Percentiles rank a stretch among this genome's conserved stretches.
Conservation (phyloP, 2,329 filamentous ascomycete species). For the Tolypocladium cylindrosporum region DNA sequence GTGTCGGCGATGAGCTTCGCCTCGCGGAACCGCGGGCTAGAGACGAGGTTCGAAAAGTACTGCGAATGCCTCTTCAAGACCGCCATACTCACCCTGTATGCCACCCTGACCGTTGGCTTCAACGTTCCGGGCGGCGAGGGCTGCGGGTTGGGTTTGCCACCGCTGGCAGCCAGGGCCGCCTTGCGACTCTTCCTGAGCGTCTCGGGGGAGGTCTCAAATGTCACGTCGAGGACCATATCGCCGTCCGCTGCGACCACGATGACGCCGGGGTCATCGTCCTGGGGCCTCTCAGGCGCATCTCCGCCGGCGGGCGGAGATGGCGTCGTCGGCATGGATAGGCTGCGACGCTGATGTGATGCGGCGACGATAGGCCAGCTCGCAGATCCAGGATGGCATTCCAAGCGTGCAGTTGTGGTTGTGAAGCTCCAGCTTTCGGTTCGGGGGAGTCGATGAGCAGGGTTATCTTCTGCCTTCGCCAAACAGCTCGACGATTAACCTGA, state of each 20-base stretch:
- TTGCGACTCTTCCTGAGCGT: slow-evolving; percentile 36
- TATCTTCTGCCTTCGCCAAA: not conserved
- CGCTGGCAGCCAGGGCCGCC: slow-evolving; percentile 20
- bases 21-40: slow-evolving; percentile 54
- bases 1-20: slow-evolving; percentile 41
- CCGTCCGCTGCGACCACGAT: slow-evolving; percentile 46
- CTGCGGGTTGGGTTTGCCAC: slow-evolving; percentile 15
- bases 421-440: not conserved
- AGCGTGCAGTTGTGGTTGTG: not conserved
- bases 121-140: slow-evolving; percentile 9
- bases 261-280: slow-evolving; percentile 11
- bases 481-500: not conserved
- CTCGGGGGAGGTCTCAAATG: slow-evolving; percentile 49
- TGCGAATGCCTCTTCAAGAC: slow-evolving; percentile 51
- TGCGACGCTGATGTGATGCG: not conserved
- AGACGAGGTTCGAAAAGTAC: slow-evolving; percentile 61
- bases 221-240: slow-evolving; percentile 56
- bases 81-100: slow-evolving; percentile 51
- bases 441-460: not conserved
- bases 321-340: slow-evolving; percentile 1
- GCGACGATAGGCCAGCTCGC: not conserved
- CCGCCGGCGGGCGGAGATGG: not conserved
- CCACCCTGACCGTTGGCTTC: slow-evolving; percentile 28
- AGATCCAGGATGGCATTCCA: not conserved
- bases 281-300: not conserved